Percentiles rank a stretch among this genome's conserved stretches.
These are phyloP conservation scores for Colletotrichum coccodes DNA, from an alignment of 2,329 filamentous ascomycete species.

Conservation along the genomic window DNA sequence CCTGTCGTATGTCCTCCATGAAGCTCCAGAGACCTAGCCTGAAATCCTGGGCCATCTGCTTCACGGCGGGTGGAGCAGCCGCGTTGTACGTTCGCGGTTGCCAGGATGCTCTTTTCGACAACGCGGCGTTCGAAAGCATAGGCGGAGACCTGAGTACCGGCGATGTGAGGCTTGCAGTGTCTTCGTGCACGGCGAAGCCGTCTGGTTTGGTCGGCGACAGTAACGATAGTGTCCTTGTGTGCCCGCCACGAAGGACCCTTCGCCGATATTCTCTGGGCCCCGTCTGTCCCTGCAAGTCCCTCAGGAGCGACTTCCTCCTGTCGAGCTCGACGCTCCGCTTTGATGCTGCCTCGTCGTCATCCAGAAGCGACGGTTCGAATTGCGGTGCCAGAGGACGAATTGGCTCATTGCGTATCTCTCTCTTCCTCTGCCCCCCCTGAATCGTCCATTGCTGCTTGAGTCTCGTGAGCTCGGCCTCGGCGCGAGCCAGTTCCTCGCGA, in stretches of 20 bases:
- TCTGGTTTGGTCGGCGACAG: constrained; percentile 74
- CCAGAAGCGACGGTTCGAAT: constrained; percentile 41
- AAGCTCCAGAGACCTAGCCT: constrained; percentile 93
- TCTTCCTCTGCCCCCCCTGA: constrained; percentile 82
- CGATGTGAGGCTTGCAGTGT: constrained; percentile 55
- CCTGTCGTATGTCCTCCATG: constrained; percentile 93
- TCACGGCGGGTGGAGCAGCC: constrained; percentile 54
- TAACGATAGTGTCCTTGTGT: constrained; percentile 77
- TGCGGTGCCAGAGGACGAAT: constrained; percentile 47
- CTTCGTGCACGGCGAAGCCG: constrained; percentile 56
- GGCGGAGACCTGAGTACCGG: constrained; percentile 40
- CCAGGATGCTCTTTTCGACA: constrained; percentile 70
- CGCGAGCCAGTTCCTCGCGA: constrained; percentile 86
- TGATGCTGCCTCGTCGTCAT: constrained; percentile 47
- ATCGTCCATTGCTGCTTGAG: constrained; percentile 87
- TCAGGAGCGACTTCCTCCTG: constrained; percentile 74
- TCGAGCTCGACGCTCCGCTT: constrained; percentile 72
- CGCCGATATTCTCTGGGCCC: constrained; percentile 58
- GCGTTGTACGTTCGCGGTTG: constrained; percentile 61
- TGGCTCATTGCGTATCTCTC: constrained; percentile 70
- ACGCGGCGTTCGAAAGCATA: constrained; percentile 47
- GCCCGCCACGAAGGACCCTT: constrained; percentile 75
- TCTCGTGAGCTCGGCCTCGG: constrained; percentile 78
- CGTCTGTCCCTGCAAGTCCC: constrained; percentile 51
- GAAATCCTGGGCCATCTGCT: constrained; percentile 90